Evolutionary conservation across 208 protist species (phyloP).

Genomic region (Leishmania martiniquensis): DNA sequence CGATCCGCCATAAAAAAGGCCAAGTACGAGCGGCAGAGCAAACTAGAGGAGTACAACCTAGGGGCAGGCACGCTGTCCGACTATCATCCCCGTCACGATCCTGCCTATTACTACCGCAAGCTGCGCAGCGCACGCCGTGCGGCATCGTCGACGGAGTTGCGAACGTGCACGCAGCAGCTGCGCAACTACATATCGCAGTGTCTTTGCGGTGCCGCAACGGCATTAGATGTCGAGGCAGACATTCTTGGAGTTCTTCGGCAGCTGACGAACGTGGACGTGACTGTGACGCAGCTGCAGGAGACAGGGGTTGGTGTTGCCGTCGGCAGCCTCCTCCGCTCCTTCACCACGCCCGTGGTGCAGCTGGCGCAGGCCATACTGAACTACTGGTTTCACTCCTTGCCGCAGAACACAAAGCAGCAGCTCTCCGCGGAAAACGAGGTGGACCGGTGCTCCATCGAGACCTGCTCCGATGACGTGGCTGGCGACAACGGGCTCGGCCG

Average conservation of each 20-base stretch:
- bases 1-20: constrained; percentile 30
- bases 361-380: constrained; percentile 65
- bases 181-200: constrained; percentile 7
- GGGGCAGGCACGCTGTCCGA: constrained; percentile 31
- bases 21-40: constrained; percentile 32
- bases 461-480: constrained; percentile 34
- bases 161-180: constrained; percentile 20
- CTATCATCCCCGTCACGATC: constrained; percentile 33
- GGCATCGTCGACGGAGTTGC: constrained; percentile 34
- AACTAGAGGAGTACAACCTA: constrained; percentile 38
- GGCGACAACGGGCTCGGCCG: constrained; percentile 37
- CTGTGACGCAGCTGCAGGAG: constrained; percentile 59
- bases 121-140: constrained; percentile 29
- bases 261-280: constrained; percentile 47
- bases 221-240: constrained; percentile 24
- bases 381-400: constrained; percentile 80
- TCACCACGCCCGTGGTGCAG: constrained; percentile 38
- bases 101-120: constrained; percentile 45
- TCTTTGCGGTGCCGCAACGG: constrained; percentile 13
- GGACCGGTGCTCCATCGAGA: constrained; percentile 54
- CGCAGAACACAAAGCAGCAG: constrained; percentile 36
- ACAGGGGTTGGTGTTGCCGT: constrained; percentile 63
- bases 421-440: constrained; percentile 46
- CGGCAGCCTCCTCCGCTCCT: constrained; percentile 48
- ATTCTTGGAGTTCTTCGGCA: constrained; percentile 47